Evolutionary conservation across 352 stramenopile genomes (phyloP).

Genomic region (Phytophthora pinifolia): DNA sequence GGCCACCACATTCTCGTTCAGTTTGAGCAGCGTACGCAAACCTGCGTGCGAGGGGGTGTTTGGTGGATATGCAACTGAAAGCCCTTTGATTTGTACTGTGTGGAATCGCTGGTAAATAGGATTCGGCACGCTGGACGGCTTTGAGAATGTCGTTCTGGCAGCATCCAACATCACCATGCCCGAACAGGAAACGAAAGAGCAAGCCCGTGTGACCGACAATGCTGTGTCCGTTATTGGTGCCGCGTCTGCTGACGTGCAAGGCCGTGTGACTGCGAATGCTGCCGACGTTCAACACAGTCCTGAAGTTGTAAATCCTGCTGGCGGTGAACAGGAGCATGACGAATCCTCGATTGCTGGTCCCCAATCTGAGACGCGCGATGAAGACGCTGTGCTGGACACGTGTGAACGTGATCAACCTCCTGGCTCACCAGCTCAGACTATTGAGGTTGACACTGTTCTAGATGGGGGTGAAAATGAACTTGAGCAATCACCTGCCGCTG

Average conservation of each 20-base stretch:
- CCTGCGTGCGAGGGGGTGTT: neutral
- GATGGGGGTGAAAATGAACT: neutral
- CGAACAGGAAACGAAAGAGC: conserved; percentile 13
- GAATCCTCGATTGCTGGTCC: neutral
- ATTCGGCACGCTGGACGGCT: conserved; percentile 37
- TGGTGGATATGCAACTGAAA: conserved; percentile 1
- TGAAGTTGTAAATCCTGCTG: conserved; percentile 3
- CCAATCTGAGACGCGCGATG: neutral
- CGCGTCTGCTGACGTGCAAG: neutral
- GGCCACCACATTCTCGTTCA: conserved; percentile 39
- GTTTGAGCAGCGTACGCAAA: conserved; percentile 45
- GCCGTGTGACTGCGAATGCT: neutral
- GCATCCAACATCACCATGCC: conserved; percentile 5
- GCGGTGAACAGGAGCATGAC: conserved; percentile 5
- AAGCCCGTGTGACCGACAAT: neutral
- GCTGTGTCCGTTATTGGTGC: neutral
- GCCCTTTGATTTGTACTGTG: neutral
- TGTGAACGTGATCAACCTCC: conserved; percentile 1
- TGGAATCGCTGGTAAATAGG: conserved; percentile 21
- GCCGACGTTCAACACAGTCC: neutral
- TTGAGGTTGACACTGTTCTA: neutral
- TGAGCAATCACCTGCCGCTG: neutral
- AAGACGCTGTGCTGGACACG: neutral
- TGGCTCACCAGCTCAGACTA: neutral
- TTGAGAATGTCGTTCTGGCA: conserved; percentile 36